phyloP scores from a whole-genome alignment of 139 green algal genomes.

The Chlamydomonas applanata region DNA sequence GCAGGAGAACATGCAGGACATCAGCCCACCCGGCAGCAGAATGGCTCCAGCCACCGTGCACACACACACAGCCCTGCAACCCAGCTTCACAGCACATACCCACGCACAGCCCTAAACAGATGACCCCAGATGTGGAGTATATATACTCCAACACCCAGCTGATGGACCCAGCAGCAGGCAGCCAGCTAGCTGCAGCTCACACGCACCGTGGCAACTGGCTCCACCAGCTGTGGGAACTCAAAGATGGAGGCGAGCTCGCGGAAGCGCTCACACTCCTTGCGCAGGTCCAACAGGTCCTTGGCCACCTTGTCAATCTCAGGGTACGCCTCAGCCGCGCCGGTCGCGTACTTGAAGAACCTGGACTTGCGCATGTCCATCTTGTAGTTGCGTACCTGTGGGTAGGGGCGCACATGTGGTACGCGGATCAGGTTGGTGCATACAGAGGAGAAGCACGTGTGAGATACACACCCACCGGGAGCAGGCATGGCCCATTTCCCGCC shows the following conservation, averaged over 20 bases:
- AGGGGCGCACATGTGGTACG: too few species aligned
- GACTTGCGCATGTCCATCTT: conserved; percentile 50
- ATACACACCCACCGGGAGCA: too few species aligned
- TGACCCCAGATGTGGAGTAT: too few species aligned
- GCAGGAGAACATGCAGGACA: neutral
- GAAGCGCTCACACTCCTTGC: conserved; percentile 45
- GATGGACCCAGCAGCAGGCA: too few species aligned
- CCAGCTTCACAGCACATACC: neutral
- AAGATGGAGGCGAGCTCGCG: conserved; percentile 76
- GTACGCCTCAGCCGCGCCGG: conserved; percentile 59
- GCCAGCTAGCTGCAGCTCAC: neutral
- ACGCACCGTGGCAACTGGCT: conserved; percentile 22
- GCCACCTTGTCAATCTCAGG: conserved; percentile 61
- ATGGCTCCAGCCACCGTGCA: too few species aligned
- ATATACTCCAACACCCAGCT: too few species aligned
- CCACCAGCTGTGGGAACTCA: conserved; percentile 69
- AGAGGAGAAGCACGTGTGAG: too few species aligned
- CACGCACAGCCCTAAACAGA: too few species aligned
- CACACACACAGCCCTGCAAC: too few species aligned
- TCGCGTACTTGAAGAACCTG: conserved; percentile 68
- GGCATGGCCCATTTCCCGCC: too few species aligned
- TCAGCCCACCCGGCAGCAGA: too few species aligned
- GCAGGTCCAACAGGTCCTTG: conserved; percentile 52
- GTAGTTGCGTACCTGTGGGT: conserved; percentile 44
- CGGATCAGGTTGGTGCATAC: too few species aligned